A percentile compares a stretch with the other conserved stretches of the same genome.
These are phyloP conservation scores for Leucocoprinus birnbaumii DNA, from an alignment of 768 basidiomycete genomes.

Conservation along the genomic window DNA sequence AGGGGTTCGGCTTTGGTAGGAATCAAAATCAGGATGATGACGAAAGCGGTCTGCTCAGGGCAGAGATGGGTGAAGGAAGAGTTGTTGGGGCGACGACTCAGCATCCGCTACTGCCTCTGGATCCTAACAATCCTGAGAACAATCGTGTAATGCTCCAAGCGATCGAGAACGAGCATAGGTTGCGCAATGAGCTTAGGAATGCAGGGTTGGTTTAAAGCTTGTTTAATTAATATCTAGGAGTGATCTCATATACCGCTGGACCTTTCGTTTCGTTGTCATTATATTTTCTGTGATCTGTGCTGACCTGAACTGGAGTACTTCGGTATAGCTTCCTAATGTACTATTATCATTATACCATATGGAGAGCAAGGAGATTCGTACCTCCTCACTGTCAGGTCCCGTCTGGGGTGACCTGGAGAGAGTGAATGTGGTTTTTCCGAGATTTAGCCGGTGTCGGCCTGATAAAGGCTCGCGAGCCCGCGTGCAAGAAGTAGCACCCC, in stretches of 20 bases:
- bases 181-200: slow-evolving; percentile 57
- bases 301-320: not conserved
- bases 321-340: slow-evolving; percentile 2
- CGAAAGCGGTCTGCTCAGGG: slow-evolving; percentile 20
- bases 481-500: not conserved
- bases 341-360: not conserved
- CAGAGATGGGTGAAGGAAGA: slow-evolving; percentile 26
- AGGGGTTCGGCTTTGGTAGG: slow-evolving; percentile 40
- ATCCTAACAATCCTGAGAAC: slow-evolving; percentile 38
- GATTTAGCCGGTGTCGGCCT: not conserved
- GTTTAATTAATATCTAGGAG: not conserved
- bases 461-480: not conserved
- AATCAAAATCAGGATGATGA: slow-evolving; percentile 24
- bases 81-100: slow-evolving; percentile 21
- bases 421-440: not conserved
- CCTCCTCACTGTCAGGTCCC: not conserved
- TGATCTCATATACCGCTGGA: not conserved
- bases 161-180: slow-evolving; percentile 49
- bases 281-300: not conserved
- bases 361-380: not conserved
- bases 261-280: not conserved
- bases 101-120: slow-evolving; percentile 31
- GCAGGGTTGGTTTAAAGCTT: slow-evolving; percentile 55
- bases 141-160: slow-evolving; percentile 42
- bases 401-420: not conserved